phyloP scores from a whole-genome alignment of 192 early-diverging fungal species.

The Phlyctochytrium bullatum region DNA sequence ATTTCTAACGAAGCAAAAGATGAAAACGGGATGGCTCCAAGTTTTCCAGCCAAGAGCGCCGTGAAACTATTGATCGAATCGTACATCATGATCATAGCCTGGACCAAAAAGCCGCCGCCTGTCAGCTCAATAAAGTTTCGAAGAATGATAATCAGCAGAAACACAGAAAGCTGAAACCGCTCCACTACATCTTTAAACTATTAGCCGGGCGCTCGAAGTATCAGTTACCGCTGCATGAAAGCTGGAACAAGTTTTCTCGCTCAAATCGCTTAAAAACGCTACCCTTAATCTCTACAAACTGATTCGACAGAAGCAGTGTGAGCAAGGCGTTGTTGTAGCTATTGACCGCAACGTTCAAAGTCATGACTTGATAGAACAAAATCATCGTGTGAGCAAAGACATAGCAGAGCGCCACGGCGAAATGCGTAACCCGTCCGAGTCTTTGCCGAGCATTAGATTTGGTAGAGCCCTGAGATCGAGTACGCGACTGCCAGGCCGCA shows the following conservation, averaged over 20 bases:
- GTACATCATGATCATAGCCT: constrained; percentile 16
- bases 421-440: constrained; percentile 50
- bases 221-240: constrained; percentile 80
- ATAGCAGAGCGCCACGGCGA: constrained; percentile 77
- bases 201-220: constrained; percentile 6
- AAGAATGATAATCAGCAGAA: constrained; percentile 85
- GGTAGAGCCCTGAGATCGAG: not conserved
- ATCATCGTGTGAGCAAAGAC: constrained; percentile 88
- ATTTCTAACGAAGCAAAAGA: constrained; percentile 1
- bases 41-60: constrained; percentile 19
- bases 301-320: constrained; percentile 91
- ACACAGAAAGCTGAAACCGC: constrained; percentile 87
- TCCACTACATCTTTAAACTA: constrained; percentile 81
- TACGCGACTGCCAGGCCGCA: constrained; percentile 36
- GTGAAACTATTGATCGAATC: not conserved
- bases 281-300: constrained; percentile 98
- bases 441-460: constrained; percentile 16
- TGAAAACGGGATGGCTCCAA: constrained; percentile 51
- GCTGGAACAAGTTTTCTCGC: constrained; percentile 93
- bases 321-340: constrained; percentile 92
- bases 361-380: constrained; percentile 93
- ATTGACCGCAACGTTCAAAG: constrained; percentile 95
- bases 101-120: constrained; percentile 29
- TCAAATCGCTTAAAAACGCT: constrained; percentile 97
- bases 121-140: constrained; percentile 86